Base-by-base conservation (phyloP, 495 filamentous ascomycete genomes). In the Podospora bellae-mahoneyi region DNA sequence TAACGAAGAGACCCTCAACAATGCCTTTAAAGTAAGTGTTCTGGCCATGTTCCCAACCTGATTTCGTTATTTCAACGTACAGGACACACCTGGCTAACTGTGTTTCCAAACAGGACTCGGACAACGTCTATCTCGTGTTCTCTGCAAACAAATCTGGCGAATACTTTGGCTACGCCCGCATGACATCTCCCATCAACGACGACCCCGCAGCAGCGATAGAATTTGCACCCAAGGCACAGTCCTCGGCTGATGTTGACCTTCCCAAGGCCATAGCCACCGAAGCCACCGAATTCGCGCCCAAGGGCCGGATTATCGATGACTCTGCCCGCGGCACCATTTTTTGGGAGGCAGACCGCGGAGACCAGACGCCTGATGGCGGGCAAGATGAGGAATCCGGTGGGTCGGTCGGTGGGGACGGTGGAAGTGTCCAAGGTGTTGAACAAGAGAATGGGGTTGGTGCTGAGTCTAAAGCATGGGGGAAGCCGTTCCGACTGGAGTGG, bases 121-220 rank as follows among this genome's bases (percentile, higher is more conserved):
- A 96, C 61, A 90, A 92, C 74, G 93, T 98, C n/a, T 97, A 94
- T 73, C 84, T 99, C 34, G 89, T 99, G 27, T 99, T 99, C 78
- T 97, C 94, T 16, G 95, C 94, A 15, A 99, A 98, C 79, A 98
- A 97, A 73, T 98, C 95, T 0, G 95, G 95, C 20, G 95, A 97
- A 78, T 99, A 97, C 73, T 97, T 95, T 77, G 95, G 95, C 27
- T 97, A 96, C 70, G 95, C 94, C 16, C 88, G 92, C 55, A 99
- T 98, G 95, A 83, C 84, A 19, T 97, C 95, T 61, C 84, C 87
- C 7, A 97, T 97, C 76, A 87, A 86, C 72, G 87, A 93, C 64
- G 89, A 94, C 72, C 86, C 89, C 30, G 84, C 85, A 2, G 85
- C 89, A 2, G 84, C 88, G 0, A 86, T 92, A 62, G 83, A 90